Evolutionary conservation across 768 basidiomycete genomes (phyloP), one percentile per base, ranked within the genome.

Genomic region (Neoboletus magnificus): DNA sequence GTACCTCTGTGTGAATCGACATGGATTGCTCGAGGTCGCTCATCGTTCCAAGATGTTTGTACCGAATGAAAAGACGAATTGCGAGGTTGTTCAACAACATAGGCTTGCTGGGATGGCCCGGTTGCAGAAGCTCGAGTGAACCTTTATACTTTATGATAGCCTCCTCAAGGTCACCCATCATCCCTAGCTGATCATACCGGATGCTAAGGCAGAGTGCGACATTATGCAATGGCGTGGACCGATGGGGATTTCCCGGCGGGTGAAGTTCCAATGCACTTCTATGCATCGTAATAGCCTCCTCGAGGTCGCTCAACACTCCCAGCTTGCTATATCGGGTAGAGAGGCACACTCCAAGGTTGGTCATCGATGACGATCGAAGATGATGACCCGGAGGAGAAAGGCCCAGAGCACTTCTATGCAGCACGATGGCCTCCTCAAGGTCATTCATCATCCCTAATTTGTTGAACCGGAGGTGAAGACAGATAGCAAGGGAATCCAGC

Each of bases 401-500:
- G 25, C 36, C 33, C 32, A 39, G 35, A 10, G 32, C 50, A 35
- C 35, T 55, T 40, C 30, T 37, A 36, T 46, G 40, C 47, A 22
- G 3, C 25, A 27, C 15, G 43, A 40, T 52, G 22, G 39, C 45
- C 29, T 54, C 52, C 6, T 41, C 40, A 0, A 54, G 23, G 30
- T 54, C 46, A 11, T 27, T 13, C 16, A 32, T 41, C 45, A 25
- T 39, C 16, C 36, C 36, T 29, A 29, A 7, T 29, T 29, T 8
- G 29, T 1, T 30, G 35, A 45, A 51, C 15, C 45, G 46, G 15
- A 29, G 1, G 18, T 20, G 3, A 25, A 67, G 63, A 27, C 58
- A 39, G 30, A 11, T 27, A 15, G 63, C 63, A 22, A 69, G 66
- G 45, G 53, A 59, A 37, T 51, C 54, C n/a, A 64, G 49, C 15